Percentiles rank a stretch among this genome's conserved stretches.
Evolutionary conservation across 2,329 filamentous ascomycete genomes (phyloP).

Genomic region (Emergomyces orientalis): DNA sequence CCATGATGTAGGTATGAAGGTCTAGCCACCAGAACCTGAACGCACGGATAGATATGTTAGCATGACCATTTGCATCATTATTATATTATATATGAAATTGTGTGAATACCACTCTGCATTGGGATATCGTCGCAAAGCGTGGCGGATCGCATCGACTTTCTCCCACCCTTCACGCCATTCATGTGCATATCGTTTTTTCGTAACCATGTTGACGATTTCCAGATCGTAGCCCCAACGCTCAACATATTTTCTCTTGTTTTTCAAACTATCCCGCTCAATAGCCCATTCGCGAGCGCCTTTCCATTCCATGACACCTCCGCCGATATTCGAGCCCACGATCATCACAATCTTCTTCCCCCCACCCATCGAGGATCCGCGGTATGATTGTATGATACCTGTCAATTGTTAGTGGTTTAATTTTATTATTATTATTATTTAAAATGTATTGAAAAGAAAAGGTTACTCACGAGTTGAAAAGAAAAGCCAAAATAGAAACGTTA

Average conservation of each 20-base stretch:
- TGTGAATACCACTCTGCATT: conserved; percentile 96
- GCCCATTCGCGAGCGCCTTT: conserved; percentile 97
- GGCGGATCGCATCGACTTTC: conserved; percentile 89
- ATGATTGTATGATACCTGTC: conserved; percentile 50
- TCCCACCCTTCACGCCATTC: conserved; percentile 99
- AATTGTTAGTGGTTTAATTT: conserved; percentile 25
- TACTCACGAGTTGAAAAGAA: conserved; percentile 67
- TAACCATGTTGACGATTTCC: conserved; percentile 96
- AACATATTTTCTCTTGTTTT: conserved; percentile 87
- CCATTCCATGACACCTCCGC: conserved; percentile 98
- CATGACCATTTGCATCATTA: neutral
- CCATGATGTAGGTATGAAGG: conserved; percentile 96
- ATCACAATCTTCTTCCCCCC: conserved; percentile 88
- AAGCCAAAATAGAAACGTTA: conserved; percentile 54
- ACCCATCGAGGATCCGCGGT: conserved; percentile 65
- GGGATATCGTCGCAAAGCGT: conserved; percentile 84
- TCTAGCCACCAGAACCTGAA: conserved; percentile 98
- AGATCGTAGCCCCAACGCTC: conserved; percentile 87
- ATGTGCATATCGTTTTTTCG: conserved; percentile 95
- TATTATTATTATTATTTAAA: no score
- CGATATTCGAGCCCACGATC: conserved; percentile 85
- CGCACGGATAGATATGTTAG: conserved; percentile 5
- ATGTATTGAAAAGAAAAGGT: no score
- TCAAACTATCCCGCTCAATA: conserved; percentile 89
- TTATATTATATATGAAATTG: no score